Evolutionary conservation across 352 stramenopile genomes (phyloP), one percentile per base, ranked within the genome.

Genomic region (Pythium plurisporium): DNA sequence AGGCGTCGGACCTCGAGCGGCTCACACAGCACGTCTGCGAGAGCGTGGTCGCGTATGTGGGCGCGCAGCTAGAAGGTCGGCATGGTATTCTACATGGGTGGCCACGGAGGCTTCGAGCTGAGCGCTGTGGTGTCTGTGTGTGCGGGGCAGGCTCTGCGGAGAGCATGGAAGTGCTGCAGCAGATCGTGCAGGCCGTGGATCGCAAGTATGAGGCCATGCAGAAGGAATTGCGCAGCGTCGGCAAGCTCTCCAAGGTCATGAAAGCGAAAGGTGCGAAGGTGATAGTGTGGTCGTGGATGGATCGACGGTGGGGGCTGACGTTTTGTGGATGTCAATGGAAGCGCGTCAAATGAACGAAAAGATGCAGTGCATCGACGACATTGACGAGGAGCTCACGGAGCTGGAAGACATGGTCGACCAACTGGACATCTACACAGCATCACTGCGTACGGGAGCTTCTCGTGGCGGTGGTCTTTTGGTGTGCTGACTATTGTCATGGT

Each of bases 361-460:
- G 57, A 86, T 91, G 74, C 64, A 75, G 33, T 75, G 76, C 25
- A 91, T 94, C 53, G 76, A 91, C 56, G 82, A 86, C 40, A 86
- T 94, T 27, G 81, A 94, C 56, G 81, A 91, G 57, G 84, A 94
- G 67, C 69, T 94, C n/a, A 74, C 69, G 4, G 81, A 91, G 65
- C 69, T 94, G 36, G 84, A 94, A 69, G 84, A 94, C 34, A 91
- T 94, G 81, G 82, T 94, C 49, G 74, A 91, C n/a, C 79, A 94
- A 50, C 72, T 94, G 22, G 81, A 94, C 33, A 61, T 82, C 42
- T 94, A 94, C 69, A 91, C 79, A 1, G 69, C 66, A 27, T 82
- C 79, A 10, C 64, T 94, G 17, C 75, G 84, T 94, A 74, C 57
- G 73, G 22, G 14, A 11, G 10, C 30, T 36, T 45, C 20, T 17